phyloP scores from a whole-genome alignment of 2,329 filamentous ascomycete genomes.

The Colletotrichum tofieldiae region DNA sequence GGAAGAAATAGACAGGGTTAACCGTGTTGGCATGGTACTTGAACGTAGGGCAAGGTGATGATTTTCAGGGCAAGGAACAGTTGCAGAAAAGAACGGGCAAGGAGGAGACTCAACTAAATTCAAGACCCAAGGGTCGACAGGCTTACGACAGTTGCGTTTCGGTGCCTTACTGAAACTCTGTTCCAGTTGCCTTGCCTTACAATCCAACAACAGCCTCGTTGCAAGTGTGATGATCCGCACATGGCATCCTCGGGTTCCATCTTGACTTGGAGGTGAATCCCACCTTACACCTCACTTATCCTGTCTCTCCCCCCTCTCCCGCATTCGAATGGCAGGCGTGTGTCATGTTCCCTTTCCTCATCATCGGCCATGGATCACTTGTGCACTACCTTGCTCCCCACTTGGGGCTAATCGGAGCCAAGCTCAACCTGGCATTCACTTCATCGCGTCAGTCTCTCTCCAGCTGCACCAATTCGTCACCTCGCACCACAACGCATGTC shows the following conservation, averaged over 20 bases:
- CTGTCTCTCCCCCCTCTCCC: not conserved
- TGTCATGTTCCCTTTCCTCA: not conserved
- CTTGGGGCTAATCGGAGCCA: not conserved
- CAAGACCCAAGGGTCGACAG: constrained; percentile 4
- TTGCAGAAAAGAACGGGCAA: not conserved
- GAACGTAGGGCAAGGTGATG: constrained; percentile 1
- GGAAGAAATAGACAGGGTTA: constrained; percentile 6
- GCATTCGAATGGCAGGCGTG: not conserved
- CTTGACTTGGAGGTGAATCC: not conserved
- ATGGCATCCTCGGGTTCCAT: constrained; percentile 15
- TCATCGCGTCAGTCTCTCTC: constrained; percentile 17
- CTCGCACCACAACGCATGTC: not conserved
- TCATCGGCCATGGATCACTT: not conserved
- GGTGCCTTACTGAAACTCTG: not conserved
- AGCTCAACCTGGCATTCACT: constrained; percentile 22
- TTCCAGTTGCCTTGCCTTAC: not conserved
- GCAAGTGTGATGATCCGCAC: constrained; percentile 10
- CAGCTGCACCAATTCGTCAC: not conserved
- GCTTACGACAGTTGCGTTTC: not conserved
- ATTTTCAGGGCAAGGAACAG: constrained; percentile 29
- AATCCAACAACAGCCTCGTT: not conserved
- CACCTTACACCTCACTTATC: not conserved
- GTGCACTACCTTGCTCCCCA: constrained; percentile 7
- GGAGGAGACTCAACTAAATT: not conserved
- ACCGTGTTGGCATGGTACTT: constrained; percentile 4